Base-by-base conservation (phyloP, 805 yeast species). In the Hanseniaspora mollemarum region DNA sequence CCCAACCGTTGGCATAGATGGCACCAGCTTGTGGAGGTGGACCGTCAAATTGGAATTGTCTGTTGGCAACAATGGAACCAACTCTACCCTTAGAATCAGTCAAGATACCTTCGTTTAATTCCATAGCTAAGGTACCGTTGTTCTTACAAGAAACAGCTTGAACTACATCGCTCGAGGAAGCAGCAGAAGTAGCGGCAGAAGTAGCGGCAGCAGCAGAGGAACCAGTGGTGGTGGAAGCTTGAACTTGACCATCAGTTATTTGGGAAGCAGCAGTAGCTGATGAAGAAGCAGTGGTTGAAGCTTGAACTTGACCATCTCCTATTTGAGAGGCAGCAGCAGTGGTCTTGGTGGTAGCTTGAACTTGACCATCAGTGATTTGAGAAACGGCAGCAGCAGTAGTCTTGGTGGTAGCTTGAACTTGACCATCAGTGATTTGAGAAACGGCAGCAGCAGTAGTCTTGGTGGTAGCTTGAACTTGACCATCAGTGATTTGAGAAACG, bases 31-130 rank as follows among this genome's bases (percentile, higher is more conserved):
- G 84, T 56, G 84, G 83, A 65, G 83, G 80, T 53, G 83, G 83
- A 58, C 83, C 83, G 62, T 80, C 83, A 60, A 78, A 79, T 68
- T 79, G 84, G 74, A 79, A 77, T 70, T 80, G 85, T 69, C 80
- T 72, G 77, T 78, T 79, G 44, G 83, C 74, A 56, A 79, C 84
- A 66, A 79, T 78, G 43, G 83, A 72, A 56, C 84, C 84, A 56
- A 79, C 66, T 72, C 85, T 76, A 43, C 79, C 80, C 53, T 67
- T 57, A 18, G 71, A 57, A 58, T 80, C 85, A 12, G 64, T 71
- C 59, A 80, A 70, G 42, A 75, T 60, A 53, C 77, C 67, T 29
- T 60, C 65, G 38, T 70, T 63, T 59, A 80, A 72, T 24, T 71
- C 67, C 69, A 80, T 65, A 21, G 75, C 62, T 56, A 80, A 70